A percentile compares a stretch with the other conserved stretches of the same genome.
Conservation (phyloP, 768 basidiomycete genomes). For the Holtermanniella nyarrowii region DNA sequence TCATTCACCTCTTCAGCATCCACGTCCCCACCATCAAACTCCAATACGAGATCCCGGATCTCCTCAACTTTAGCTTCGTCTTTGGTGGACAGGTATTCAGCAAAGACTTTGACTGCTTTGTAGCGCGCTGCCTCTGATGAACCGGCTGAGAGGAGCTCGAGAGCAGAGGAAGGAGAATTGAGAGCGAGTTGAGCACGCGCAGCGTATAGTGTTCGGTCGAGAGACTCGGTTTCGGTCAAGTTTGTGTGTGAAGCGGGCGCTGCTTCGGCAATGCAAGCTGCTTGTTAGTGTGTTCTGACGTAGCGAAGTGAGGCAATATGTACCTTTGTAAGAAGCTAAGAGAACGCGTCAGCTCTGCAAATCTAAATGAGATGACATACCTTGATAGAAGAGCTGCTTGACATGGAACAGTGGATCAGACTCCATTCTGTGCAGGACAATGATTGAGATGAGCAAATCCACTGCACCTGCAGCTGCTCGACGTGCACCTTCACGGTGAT, state of each 20-base stretch:
- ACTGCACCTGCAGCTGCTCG: background rate
- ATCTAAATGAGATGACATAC: constrained; percentile 9
- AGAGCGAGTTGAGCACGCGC: constrained; percentile 38
- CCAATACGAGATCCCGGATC: constrained; percentile 72
- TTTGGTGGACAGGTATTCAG: constrained; percentile 51
- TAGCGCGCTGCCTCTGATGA: constrained; percentile 10
- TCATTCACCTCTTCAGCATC: constrained; percentile 51
- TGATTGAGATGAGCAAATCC: background rate
- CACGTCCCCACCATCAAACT: constrained; percentile 67
- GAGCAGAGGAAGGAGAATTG: constrained; percentile 15
- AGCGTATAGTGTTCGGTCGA: constrained; percentile 35
- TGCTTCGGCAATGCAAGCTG: constrained; percentile 37
- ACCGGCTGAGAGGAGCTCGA: background rate
- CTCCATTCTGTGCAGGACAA: constrained; percentile 27
- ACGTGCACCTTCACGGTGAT: background rate
- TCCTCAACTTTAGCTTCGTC: constrained; percentile 56
- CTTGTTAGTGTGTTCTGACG: background rate
- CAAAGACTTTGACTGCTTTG: constrained; percentile 57
- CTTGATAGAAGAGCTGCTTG: constrained; percentile 41
- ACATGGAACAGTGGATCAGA: constrained; percentile 40
- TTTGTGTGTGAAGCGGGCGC: constrained; percentile 21
- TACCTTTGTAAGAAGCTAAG: constrained; percentile 36
- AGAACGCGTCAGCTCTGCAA: constrained; percentile 7
- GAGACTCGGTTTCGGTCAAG: constrained; percentile 15
- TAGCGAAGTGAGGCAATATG: background rate